These are phyloP conservation scores for Furcasterigmium furcatum DNA, from an alignment of 2,329 filamentous ascomycete species.

Conservation along the genomic window DNA sequence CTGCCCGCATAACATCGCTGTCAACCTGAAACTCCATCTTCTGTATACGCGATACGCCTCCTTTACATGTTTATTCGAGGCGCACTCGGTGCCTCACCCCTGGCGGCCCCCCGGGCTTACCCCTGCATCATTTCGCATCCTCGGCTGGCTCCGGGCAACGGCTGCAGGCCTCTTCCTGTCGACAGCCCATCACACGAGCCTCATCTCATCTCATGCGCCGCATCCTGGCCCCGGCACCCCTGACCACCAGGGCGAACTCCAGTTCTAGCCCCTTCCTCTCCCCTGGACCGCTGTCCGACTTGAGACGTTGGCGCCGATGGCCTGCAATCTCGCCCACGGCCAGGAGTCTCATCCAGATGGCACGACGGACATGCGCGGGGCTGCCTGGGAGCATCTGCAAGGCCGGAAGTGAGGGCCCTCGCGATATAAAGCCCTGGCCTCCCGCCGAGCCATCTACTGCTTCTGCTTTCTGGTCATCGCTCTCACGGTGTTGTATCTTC, in stretches of 20 bases:
- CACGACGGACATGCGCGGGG: neutral
- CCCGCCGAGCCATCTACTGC: too few species aligned
- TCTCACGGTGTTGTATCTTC: slow-evolving; percentile 4
- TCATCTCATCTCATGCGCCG: neutral
- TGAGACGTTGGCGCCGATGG: slow-evolving; percentile 3
- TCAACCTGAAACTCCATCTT: neutral
- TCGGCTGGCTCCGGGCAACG: slow-evolving; percentile 1
- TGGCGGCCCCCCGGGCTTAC: neutral
- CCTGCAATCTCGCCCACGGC: slow-evolving; percentile 3
- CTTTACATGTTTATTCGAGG: neutral
- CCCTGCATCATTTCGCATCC: neutral
- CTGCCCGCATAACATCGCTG: neutral
- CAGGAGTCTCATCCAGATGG: neutral
- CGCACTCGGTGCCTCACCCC: neutral
- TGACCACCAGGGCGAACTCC: neutral
- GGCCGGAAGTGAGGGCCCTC: neutral
- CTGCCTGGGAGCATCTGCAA: too few species aligned
- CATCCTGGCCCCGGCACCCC: neutral
- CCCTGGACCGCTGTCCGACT: neutral
- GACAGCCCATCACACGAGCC: slow-evolving; percentile 1
- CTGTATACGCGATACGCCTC: neutral
- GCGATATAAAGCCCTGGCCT: too few species aligned
- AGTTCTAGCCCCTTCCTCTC: neutral
- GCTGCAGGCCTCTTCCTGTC: neutral
- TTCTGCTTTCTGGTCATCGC: neutral